Evolutionary conservation across 1,284 basidiomycete species (phyloP), one percentile per base, ranked within the genome.

Genomic region (Microbotryum silenes-acaulis): DNA sequence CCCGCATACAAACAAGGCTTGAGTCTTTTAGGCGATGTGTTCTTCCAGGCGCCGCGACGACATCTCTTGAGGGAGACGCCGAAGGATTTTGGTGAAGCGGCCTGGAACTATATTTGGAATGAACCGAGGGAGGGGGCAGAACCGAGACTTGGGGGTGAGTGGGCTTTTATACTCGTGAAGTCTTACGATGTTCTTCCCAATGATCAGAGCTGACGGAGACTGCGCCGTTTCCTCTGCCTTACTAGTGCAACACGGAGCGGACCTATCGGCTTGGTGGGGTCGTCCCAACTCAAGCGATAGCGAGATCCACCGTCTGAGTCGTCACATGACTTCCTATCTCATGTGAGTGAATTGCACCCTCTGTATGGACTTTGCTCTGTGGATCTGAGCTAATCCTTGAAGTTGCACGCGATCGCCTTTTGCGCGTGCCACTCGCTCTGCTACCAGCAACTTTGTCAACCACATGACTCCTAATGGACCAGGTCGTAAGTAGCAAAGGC

Each of bases 271-370:
- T 3, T 68, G 67, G 67, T 68, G 66, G 50, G 56, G 52, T 7
- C 64, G 66, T 20, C 62, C 67, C 0, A 61, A 64, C 18, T 55
- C 29, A 5, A 29, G 50, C 1, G 64, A 65, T 29, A 21, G 18
- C 1, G 56, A 53, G 21, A 57, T 66, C 53, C 37, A 60, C 27
- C 42, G 51, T 21, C 48, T 68, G 12, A 59, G 57, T 12, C 45
- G 61, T n/a, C 57, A 66, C 18, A 66, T 68, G 67, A 54, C 64
- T 6, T 61, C 62, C 16, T 68, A 68, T 42, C 64, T 68, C 60
- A 62, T 68, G 66, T 68, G 21, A 52, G 57, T 48, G 9, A 25
- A 12, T 1, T n/a, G 3, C 25, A 7, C 18, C n/a, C 18, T 18
- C n/a, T 44, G 27, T 37, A 1, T 10, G 4, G 7, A 16, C 10